Evolutionary conservation across 768 basidiomycete genomes (phyloP).

Genomic region (Butyriboletus loyo): DNA sequence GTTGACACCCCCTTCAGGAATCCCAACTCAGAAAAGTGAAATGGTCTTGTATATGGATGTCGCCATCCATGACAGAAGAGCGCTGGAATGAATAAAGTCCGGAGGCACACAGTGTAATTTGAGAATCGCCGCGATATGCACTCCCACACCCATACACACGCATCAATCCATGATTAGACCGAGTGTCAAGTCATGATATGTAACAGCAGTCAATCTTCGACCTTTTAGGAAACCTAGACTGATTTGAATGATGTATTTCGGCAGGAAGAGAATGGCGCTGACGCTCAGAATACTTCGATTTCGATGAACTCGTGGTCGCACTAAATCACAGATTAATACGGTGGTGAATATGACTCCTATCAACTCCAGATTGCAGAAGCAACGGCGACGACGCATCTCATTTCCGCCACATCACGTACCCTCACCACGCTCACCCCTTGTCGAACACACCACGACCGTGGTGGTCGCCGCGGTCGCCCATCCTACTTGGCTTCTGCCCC

Average conservation of each 20-base stretch:
- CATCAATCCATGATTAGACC: neutral
- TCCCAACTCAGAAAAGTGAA: neutral
- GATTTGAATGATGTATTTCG: neutral
- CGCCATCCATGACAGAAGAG: neutral
- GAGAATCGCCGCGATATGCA: neutral
- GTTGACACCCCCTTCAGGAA: neutral
- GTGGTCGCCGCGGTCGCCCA: slow-evolving; percentile 81
- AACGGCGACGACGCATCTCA: slow-evolving; percentile 70
- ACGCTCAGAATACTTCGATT: neutral
- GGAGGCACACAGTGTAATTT: neutral
- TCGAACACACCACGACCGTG: slow-evolving; percentile 68
- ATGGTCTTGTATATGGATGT: neutral
- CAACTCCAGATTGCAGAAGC: slow-evolving; percentile 55
- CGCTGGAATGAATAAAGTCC: neutral
- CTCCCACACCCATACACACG: neutral
- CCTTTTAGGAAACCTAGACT: no score
- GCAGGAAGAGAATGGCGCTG: neutral
- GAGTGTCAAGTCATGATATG: no score
- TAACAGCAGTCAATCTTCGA: neutral
- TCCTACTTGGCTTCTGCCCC: slow-evolving; percentile 56
- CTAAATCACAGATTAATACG: neutral
- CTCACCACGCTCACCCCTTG: slow-evolving; percentile 71
- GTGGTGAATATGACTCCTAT: neutral
- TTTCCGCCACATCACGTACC: slow-evolving; percentile 76
- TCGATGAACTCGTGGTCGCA: neutral